Evolutionary conservation across 345 rosid genomes (phyloP).

Genomic region (Nasturtium officinale): DNA sequence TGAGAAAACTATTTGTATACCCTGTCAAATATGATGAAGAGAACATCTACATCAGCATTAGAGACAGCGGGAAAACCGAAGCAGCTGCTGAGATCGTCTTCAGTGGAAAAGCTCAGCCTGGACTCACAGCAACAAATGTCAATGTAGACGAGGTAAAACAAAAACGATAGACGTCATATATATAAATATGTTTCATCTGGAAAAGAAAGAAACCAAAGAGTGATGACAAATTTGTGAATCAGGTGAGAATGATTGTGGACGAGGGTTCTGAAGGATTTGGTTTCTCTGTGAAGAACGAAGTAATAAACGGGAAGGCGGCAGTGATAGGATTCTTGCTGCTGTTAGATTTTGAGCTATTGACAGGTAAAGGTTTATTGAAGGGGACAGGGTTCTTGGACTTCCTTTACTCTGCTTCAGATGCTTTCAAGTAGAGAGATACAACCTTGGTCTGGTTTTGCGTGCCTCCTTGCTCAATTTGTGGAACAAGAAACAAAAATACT

Average conservation of each 20-base stretch:
- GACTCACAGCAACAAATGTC: slow-evolving; percentile 77
- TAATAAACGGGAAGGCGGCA: slow-evolving; percentile 93
- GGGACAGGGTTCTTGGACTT: slow-evolving; percentile 95
- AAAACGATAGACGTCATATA: neutral
- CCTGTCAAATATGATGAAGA: slow-evolving; percentile 78
- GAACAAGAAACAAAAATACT: slow-evolving; percentile 19
- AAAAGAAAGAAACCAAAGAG: neutral
- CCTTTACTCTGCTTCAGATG: slow-evolving; percentile 63
- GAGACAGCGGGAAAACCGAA: slow-evolving; percentile 50
- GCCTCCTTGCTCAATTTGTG: slow-evolving; percentile 13
- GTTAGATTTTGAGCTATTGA: slow-evolving; percentile 89
- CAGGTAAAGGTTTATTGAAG: slow-evolving; percentile 90
- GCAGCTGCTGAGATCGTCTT: slow-evolving; percentile 89
- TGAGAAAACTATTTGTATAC: slow-evolving; percentile 66
- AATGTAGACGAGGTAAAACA: slow-evolving; percentile 81
- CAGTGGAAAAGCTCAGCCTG: slow-evolving; percentile 94
- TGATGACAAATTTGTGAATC: slow-evolving; percentile 28
- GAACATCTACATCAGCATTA: slow-evolving; percentile 70
- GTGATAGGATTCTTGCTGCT: slow-evolving; percentile 81
- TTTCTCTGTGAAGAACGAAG: slow-evolving; percentile 70
- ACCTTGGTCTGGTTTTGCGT: slow-evolving; percentile 28
- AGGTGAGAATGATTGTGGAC: slow-evolving; percentile 95
- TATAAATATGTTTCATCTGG: slow-evolving; percentile 10
- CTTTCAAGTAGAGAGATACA: slow-evolving; percentile 54
- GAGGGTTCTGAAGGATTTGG: slow-evolving; percentile 76